phyloP scores from a whole-genome alignment of 495 filamentous ascomycete genomes.

The Cudoniella acicularis region DNA sequence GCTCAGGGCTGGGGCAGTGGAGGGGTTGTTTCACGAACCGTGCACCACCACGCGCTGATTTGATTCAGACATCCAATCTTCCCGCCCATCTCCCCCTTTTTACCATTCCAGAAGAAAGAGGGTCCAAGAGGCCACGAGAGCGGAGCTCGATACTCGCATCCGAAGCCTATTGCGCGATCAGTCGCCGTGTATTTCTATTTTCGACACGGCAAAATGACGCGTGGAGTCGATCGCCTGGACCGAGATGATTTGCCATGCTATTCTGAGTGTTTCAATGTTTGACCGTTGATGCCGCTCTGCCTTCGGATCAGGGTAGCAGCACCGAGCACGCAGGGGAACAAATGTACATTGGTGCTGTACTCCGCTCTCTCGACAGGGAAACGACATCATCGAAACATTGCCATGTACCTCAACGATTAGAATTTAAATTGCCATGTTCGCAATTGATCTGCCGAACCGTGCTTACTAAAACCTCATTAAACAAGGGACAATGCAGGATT shows the following conservation, averaged over 20 bases:
- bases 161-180: no score
- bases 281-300: no score
- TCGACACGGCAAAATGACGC: no score
- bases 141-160: neutral
- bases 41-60: neutral
- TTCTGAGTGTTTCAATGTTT: no score
- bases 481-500: neutral
- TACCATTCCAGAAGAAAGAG: neutral
- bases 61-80: neutral
- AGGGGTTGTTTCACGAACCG: neutral
- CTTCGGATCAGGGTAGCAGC: no score
- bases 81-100: neutral
- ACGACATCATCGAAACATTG: no score
- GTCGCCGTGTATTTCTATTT: no score
- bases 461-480: neutral
- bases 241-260: no score
- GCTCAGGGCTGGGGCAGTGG: no score
- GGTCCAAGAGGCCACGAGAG: neutral
- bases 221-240: no score
- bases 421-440: neutral
- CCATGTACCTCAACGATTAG: neutral
- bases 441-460: constrained; percentile 1
- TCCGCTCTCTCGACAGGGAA: neutral
- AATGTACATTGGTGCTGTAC: no score
- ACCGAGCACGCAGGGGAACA: no score